Conservation (phyloP, 2,329 filamentous ascomycete genomes). For the Colletotrichum navitas region DNA sequence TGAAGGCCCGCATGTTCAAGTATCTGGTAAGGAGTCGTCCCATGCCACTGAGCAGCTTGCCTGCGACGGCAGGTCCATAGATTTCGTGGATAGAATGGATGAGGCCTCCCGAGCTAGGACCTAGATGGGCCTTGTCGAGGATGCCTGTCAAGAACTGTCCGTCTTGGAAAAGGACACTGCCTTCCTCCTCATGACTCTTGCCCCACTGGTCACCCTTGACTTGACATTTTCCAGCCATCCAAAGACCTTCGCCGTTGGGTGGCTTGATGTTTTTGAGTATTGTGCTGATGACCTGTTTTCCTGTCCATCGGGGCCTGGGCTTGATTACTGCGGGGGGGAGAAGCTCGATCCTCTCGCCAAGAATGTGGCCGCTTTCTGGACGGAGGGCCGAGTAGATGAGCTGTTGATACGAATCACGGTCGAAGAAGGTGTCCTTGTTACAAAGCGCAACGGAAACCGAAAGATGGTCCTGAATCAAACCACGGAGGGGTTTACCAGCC, state of each 20-base stretch:
- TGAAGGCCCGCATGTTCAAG: slow-evolving; percentile 93
- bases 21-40: slow-evolving; percentile 91
- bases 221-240: slow-evolving; percentile 82
- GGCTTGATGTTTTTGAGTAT: slow-evolving; percentile 94
- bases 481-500: slow-evolving; percentile 91
- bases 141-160: slow-evolving; percentile 92
- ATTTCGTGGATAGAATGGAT: slow-evolving; percentile 94
- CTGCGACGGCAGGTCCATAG: slow-evolving; percentile 88
- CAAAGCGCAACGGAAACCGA: slow-evolving; percentile 94
- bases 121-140: slow-evolving; percentile 95
- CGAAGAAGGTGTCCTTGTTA: slow-evolving; percentile 92
- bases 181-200: slow-evolving; percentile 76
- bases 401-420: slow-evolving; percentile 89
- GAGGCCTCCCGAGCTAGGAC: slow-evolving; percentile 86
- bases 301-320: slow-evolving; percentile 88
- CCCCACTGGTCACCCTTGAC: slow-evolving; percentile 87
- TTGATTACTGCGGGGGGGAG: slow-evolving; percentile 86
- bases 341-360: slow-evolving; percentile 83
- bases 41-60: slow-evolving; percentile 88
- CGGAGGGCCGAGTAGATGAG: slow-evolving; percentile 91
- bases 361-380: slow-evolving; percentile 90
- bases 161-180: slow-evolving; percentile 82
- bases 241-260: slow-evolving; percentile 79
- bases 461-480: slow-evolving; percentile 98
- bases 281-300: slow-evolving; percentile 94